These are phyloP conservation scores for Brassica napus DNA, from an alignment of 345 rosid genomes.

Conservation along the genomic window Da-Ae NC_063447.1:47125501-47126000, in stretches of 20 bases:
- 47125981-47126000: constrained; percentile 54
- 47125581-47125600: constrained; percentile 22
- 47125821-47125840: background rate
- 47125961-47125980: constrained; percentile 79
- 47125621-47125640: background rate
- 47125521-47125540: background rate
- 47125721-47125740: background rate
- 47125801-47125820: background rate
- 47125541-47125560: background rate
- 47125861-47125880: constrained; percentile 1
- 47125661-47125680: constrained; percentile 5
- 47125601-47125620: constrained; percentile 4
- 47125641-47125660: constrained; percentile 8
- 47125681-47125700: background rate
- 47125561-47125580: background rate
- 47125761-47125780: background rate
- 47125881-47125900: constrained; percentile 5
- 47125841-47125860: background rate
- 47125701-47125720: background rate
- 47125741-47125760: background rate
- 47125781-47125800: background rate
- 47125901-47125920: background rate
- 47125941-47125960: constrained; percentile 73
- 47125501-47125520: background rate
- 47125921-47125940: constrained; percentile 18